Evolutionary conservation across 306 rosid genomes (phyloP), one percentile per base, ranked within the genome.

Genomic region (Ceratonia siliqua): DNA sequence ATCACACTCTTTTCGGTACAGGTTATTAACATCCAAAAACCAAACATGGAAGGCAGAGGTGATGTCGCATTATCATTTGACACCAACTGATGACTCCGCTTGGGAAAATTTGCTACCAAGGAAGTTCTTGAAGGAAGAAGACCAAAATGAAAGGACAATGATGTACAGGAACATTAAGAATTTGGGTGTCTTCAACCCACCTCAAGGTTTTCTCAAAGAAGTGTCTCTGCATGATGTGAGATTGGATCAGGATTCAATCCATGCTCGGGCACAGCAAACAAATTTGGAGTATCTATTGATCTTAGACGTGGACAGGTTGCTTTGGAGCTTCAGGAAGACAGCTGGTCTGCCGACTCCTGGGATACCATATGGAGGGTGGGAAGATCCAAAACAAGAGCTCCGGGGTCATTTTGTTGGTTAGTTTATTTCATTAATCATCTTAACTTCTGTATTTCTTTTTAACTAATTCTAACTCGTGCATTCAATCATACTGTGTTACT

Each of bases 241-340:
- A 71, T 64, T 94, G 86, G 77, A 83, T 18, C 43, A 79, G 5
- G 80, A 68, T 73, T 85, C 96, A 8, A 62, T 77, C 3, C 93
- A 88, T 84, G 80, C 84, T 21, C 25, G 18, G 38, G 96, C 94
- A 9, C 96, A 88, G 83, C 82, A 80, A 53, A 94, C 97, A 2
- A 94, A 94, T 64, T 72, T 94, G 79, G 85, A 91, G 82, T 94
- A 91, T 77, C 56, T 94, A 3, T 77, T 91, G 89, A 76, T 94
- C 85, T 83, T 94, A 36, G 90, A 94, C 72, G 92, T 79, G 10
- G 96, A 94, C 68, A 84, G 82, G 0, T 87, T 94, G 83, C 22
- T 88, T 39, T 94, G 96, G 96, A 94, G 85, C 79, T 94, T 94
- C 68, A 85, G 97, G 49, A 84, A 85, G 48, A 94, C 91, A 0